Percentiles rank a stretch among this genome's conserved stretches.
Evolutionary conservation across 345 rosid species (phyloP).

Genomic region (Lumnitzera littorea): DNA sequence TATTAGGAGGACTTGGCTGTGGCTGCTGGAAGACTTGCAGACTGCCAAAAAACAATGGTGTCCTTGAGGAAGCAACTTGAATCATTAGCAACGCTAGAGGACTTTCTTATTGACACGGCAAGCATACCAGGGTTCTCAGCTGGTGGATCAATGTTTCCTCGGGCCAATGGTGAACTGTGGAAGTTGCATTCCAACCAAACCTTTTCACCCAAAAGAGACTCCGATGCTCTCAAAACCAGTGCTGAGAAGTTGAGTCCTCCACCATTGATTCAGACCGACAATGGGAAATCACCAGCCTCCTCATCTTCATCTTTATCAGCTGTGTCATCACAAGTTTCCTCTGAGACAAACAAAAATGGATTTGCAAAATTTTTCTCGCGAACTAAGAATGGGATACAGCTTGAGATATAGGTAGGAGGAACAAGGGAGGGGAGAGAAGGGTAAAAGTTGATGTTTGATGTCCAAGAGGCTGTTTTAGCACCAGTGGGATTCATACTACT

Average conservation of each 20-base stretch:
- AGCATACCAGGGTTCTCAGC: conserved; percentile 38
- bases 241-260: conserved; percentile 20
- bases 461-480: no score
- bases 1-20: conserved; percentile 70
- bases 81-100: conserved; percentile 91
- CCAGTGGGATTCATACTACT: no score
- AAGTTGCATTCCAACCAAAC: conserved; percentile 43
- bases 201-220: conserved; percentile 33
- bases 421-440: not conserved
- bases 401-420: conserved; percentile 46
- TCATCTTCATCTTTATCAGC: conserved; percentile 34
- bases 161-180: conserved; percentile 41
- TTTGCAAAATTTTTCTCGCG: conserved; percentile 82
- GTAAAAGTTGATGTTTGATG: not conserved
- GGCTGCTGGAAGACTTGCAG: conserved; percentile 81
- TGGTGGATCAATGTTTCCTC: conserved; percentile 19
- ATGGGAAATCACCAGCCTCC: conserved; percentile 23
- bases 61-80: conserved; percentile 78
- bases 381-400: conserved; percentile 82
- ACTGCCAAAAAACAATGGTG: conserved; percentile 90
- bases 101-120: conserved; percentile 74
- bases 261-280: conserved; percentile 20
- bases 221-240: conserved; percentile 18
- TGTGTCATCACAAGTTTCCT: conserved; percentile 32
- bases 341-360: conserved; percentile 79